Evolutionary conservation across 2,329 filamentous ascomycete genomes (phyloP).

Genomic region (Xylariaceae sp.): DNA sequence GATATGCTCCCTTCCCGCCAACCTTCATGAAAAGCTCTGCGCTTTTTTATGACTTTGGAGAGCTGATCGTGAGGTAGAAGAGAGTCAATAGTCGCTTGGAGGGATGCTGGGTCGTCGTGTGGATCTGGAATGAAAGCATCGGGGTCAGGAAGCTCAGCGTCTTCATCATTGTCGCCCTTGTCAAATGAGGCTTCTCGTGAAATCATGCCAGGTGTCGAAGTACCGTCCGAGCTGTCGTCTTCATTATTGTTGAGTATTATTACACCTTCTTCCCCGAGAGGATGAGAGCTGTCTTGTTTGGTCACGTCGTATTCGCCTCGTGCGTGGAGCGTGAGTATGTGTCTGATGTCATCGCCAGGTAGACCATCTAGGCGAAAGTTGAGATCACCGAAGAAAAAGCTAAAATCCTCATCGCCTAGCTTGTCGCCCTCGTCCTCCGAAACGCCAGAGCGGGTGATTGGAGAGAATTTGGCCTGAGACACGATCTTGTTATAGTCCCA

Average conservation of each 20-base stretch:
- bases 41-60: slow-evolving; percentile 65
- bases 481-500: slow-evolving; percentile 86
- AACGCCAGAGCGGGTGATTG: slow-evolving; percentile 64
- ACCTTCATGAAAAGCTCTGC: slow-evolving; percentile 84
- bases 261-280: slow-evolving; percentile 47
- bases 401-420: slow-evolving; percentile 88
- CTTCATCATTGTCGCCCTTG: slow-evolving; percentile 29
- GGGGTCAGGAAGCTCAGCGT: slow-evolving; percentile 52
- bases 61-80: slow-evolving; percentile 90
- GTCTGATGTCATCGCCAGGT: slow-evolving; percentile 84
- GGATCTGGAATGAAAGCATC: slow-evolving; percentile 68
- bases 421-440: slow-evolving; percentile 63
- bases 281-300: slow-evolving; percentile 37
- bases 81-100: slow-evolving; percentile 85
- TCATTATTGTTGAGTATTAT: slow-evolving; percentile 51
- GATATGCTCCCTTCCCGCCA: slow-evolving; percentile 87
- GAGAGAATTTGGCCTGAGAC: slow-evolving; percentile 72
- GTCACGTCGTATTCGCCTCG: slow-evolving; percentile 69
- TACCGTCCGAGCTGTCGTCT: slow-evolving; percentile 41
- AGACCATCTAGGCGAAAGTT: slow-evolving; percentile 91
- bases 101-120: slow-evolving; percentile 74
- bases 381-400: slow-evolving; percentile 94
- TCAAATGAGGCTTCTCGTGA: slow-evolving; percentile 33
- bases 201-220: slow-evolving; percentile 31
- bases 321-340: slow-evolving; percentile 78